Conservation (phyloP, 495 filamentous ascomycete species). For the Hyaloscypha variabilis region DNA sequence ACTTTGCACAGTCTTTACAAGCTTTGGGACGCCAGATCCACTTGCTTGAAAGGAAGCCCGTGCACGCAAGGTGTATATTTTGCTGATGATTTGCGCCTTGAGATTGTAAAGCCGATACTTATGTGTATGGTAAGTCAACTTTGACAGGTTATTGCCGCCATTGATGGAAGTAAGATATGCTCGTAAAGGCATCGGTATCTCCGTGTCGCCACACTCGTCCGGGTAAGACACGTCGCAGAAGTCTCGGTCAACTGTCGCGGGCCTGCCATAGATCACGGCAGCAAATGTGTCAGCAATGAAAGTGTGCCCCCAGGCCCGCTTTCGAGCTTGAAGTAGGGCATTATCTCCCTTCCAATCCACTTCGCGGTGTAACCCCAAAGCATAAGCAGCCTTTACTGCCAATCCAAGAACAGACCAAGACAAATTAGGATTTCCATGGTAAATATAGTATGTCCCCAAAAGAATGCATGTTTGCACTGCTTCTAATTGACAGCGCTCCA, state of each 20-base stretch:
- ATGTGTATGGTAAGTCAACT: not conserved
- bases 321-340: not conserved
- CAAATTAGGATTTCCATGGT: not conserved
- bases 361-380: not conserved
- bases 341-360: not conserved
- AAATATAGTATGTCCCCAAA: not conserved
- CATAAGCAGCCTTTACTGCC: not conserved
- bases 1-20: not conserved
- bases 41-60: not conserved
- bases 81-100: not conserved
- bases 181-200: not conserved
- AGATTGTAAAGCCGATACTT: not conserved
- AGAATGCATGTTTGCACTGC: not conserved
- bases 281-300: not conserved
- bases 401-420: not conserved
- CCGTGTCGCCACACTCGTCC: not conserved
- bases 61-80: not conserved
- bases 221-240: not conserved
- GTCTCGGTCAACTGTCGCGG: not conserved
- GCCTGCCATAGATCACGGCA: not conserved
- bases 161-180: not conserved
- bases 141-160: not conserved
- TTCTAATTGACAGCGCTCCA: not conserved
- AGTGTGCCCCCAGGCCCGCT: not conserved
- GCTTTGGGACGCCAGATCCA: not conserved